Conservation (phyloP, 2,329 filamentous ascomycete genomes). For the Rhexocercosporidium sp. region DNA sequence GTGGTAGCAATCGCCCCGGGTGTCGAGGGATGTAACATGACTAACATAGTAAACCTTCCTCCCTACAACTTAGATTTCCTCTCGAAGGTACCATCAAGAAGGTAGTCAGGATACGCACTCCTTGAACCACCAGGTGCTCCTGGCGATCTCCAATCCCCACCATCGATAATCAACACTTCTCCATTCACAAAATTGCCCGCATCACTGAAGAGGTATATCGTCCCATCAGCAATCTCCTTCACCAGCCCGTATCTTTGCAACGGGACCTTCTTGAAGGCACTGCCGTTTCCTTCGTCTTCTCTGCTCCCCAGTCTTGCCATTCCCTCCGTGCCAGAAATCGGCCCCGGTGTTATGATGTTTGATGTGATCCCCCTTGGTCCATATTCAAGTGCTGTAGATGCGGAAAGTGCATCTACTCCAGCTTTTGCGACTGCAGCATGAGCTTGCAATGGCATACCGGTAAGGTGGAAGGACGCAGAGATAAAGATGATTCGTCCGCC, state of each 20-base stretch:
- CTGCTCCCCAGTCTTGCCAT: conserved; percentile 62
- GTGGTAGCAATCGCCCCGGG: not conserved
- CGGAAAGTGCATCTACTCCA: conserved; percentile 83
- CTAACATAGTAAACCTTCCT: not conserved
- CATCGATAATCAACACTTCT: conserved; percentile 77
- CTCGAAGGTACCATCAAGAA: conserved; percentile 35
- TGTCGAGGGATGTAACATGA: not conserved
- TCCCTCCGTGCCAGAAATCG: conserved; percentile 79
- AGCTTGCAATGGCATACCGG: conserved; percentile 81
- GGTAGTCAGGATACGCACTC: conserved; percentile 38
- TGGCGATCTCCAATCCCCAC: conserved; percentile 43
- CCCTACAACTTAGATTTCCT: conserved; percentile 23
- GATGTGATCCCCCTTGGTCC: conserved; percentile 85
- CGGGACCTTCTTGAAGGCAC: conserved; percentile 60
- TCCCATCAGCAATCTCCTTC: conserved; percentile 90
- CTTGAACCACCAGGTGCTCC: conserved; percentile 26
- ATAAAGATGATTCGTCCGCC: conserved; percentile 89
- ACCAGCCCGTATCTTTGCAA: conserved; percentile 78
- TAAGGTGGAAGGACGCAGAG: conserved; percentile 90
- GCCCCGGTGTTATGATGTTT: conserved; percentile 88
- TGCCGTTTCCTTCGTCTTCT: conserved; percentile 30
- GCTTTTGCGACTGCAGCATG: conserved; percentile 95
- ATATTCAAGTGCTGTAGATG: conserved; percentile 83
- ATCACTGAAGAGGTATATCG: conserved; percentile 86
- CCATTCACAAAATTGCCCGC: conserved; percentile 88